A percentile compares a stretch with the other conserved stretches of the same genome.
Conservation (phyloP, 306 rosid species). For the Aeschynomene evenia region DNA sequence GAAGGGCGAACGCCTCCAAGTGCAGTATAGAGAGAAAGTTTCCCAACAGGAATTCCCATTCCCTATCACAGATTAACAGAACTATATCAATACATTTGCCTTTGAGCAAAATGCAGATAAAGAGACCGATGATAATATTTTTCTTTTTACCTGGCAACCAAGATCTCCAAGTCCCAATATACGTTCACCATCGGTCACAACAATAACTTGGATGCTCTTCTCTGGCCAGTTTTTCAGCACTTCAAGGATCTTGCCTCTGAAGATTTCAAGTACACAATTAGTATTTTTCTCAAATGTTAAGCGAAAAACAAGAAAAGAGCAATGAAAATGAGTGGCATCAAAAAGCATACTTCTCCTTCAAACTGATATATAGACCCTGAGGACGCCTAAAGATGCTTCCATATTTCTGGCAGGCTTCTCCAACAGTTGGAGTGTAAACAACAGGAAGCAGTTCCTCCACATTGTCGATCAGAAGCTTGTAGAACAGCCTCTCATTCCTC, state of each 20-base stretch:
- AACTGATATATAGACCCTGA: constrained; percentile 91
- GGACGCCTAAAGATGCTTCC: constrained; percentile 91
- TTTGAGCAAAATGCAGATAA: constrained; percentile 4
- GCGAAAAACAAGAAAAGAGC: background rate
- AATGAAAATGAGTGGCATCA: background rate
- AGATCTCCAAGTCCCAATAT: constrained; percentile 98
- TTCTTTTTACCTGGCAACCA: constrained; percentile 78
- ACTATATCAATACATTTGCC: background rate
- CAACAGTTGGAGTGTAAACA: constrained; percentile 95
- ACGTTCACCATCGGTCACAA: constrained; percentile 97
- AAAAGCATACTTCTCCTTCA: constrained; percentile 75
- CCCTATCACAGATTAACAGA: constrained; percentile 52
- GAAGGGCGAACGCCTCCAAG: constrained; percentile 97
- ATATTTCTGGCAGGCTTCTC: constrained; percentile 98
- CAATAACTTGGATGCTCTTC: constrained; percentile 84
- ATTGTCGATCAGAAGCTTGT: constrained; percentile 81
- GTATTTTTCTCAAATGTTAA: constrained; percentile 29
- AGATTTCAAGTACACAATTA: constrained; percentile 28
- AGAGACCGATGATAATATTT: background rate
- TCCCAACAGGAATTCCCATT: constrained; percentile 99
- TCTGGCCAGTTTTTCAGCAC: constrained; percentile 94
- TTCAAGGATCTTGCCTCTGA: constrained; percentile 91
- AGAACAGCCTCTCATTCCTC: constrained; percentile 90
- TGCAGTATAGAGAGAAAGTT: constrained; percentile 93
- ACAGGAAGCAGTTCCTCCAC: constrained; percentile 95